phyloP scores from a whole-genome alignment of 2,329 filamentous ascomycete species.

The Fusarium stilboides region DNA sequence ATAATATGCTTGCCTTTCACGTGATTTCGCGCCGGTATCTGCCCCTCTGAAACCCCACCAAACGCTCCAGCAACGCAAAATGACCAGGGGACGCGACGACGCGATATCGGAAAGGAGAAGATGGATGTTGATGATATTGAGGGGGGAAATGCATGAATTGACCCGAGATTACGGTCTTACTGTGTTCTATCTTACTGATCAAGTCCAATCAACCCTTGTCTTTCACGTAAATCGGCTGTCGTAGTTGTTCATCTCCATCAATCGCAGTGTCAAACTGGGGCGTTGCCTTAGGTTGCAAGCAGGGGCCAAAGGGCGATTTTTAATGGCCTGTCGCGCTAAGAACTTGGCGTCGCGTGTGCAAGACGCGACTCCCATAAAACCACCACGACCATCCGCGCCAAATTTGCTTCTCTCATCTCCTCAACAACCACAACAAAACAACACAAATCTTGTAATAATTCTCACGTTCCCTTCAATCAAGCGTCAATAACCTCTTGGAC shows the following conservation, averaged over 20 bases:
- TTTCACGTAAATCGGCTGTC: constrained; percentile 24
- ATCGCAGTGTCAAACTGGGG: constrained; percentile 29
- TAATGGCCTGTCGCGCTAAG: constrained; percentile 56
- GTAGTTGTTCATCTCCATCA: constrained; percentile 12
- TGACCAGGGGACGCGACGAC: constrained; percentile 38
- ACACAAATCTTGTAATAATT: constrained; percentile 32
- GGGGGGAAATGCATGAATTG: constrained; percentile 7
- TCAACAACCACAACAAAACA: constrained; percentile 44
- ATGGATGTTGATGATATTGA: neutral
- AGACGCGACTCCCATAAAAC: constrained; percentile 58
- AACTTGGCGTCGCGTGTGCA: constrained; percentile 54
- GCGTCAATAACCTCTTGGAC: constrained; percentile 31
- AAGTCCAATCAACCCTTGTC: constrained; percentile 3
- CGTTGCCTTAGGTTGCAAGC: constrained; percentile 49
- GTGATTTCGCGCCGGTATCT: constrained; percentile 44
- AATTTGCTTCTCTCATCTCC: constrained; percentile 47
- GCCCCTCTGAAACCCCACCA: constrained; percentile 40
- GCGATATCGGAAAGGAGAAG: constrained; percentile 31
- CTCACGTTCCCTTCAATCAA: constrained; percentile 35
- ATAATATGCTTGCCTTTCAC: constrained; percentile 44
- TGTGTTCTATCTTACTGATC: neutral
- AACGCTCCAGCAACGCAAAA: constrained; percentile 34
- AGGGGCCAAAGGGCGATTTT: constrained; percentile 37
- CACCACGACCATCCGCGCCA: constrained; percentile 48
- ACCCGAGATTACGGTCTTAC: neutral